Base-by-base conservation (phyloP, 192 early-diverging fungal species). In the Entrophospora sp. region DNA sequence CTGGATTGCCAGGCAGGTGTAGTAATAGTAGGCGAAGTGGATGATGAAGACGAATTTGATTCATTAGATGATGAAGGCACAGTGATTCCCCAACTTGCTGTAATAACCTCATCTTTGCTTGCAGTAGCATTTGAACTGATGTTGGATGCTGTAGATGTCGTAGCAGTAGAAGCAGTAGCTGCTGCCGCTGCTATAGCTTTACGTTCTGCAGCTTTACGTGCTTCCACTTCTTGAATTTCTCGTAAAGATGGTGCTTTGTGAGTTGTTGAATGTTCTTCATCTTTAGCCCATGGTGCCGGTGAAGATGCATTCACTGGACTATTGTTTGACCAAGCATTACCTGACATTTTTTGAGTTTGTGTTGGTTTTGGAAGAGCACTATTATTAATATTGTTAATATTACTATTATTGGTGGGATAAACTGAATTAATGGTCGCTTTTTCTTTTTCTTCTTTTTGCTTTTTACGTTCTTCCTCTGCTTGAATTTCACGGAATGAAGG, bases 211-310 rank as follows among this genome's bases (percentile, higher is more conserved):
- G 72, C 64, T 62, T 77, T 74, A 36, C 76, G 77, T 48, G 79
- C 81, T 66, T 85, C 84, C 70, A 80, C 68, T 53, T 84, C 84
- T 66, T 85, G 84, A 59, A 85, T 83, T 70, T 85, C 84, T 25
- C 80, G 77, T 25, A 85, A 58, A 16, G 82, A 79, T 10, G 75
- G 77, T 25, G 77, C 75, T 44, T 73, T 75, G 27, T 68, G 56
- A 37, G 67, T 40, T 68, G 52, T 30, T 4, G 43, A 32, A 34
- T 67, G 44, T 14, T 69, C 71, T 22, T 74, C 72, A 25, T 69
- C 61, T 45, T 75, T 75, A 34, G 71, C 72, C 69, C 71, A 69
- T 8, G 70, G 78, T 12, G 75, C 71, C 3, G 75, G 68, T 40
- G 51, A 37, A 16, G 34, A 45, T 37, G 62, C 10, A 32, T 37